phyloP scores from a whole-genome alignment of 352 stramenopile genomes.

The Aphanomyces cochlioides region DNA sequence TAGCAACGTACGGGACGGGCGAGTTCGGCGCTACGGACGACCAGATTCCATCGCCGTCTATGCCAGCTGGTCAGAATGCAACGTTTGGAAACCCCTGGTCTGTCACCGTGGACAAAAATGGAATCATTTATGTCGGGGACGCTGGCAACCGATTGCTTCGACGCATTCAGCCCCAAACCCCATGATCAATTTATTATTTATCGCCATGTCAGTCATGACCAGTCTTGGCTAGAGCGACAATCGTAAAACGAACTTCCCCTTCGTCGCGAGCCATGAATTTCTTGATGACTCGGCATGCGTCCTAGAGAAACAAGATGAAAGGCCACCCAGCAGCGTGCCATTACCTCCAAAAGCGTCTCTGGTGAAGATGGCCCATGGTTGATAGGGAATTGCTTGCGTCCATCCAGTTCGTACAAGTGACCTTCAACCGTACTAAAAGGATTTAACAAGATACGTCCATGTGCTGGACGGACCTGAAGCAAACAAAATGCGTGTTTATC shows the following conservation, averaged over 20 bases:
- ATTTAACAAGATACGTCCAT: neutral
- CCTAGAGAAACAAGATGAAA: conserved; percentile 35
- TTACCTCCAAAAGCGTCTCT: conserved; percentile 79
- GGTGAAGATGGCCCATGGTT: conserved; percentile 88
- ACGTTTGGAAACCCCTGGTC: conserved; percentile 24
- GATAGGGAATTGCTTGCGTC: conserved; percentile 91
- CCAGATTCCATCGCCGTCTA: neutral
- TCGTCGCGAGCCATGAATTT: conserved; percentile 94
- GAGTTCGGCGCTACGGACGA: conserved; percentile 11
- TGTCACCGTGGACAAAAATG: conserved; percentile 4
- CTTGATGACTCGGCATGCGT: conserved; percentile 87
- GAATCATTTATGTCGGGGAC: conserved; percentile 21
- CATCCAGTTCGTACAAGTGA: conserved; percentile 94
- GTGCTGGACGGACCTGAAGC: conserved; percentile 71
- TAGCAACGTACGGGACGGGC: conserved; percentile 7
- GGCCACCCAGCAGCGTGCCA: neutral
- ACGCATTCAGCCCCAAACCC: neutral
- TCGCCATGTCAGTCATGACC: neutral
- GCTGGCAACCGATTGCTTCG: conserved; percentile 24
- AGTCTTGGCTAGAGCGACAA: conserved; percentile 84
- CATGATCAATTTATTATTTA: conserved; percentile 12
- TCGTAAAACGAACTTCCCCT: conserved; percentile 93
- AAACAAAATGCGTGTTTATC: conserved; percentile 96
- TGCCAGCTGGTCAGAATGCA: neutral
- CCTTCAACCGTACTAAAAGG: conserved; percentile 75